phyloP scores from a whole-genome alignment of 1,284 basidiomycete genomes.

The Moesziomyces globuligerus region DNA sequence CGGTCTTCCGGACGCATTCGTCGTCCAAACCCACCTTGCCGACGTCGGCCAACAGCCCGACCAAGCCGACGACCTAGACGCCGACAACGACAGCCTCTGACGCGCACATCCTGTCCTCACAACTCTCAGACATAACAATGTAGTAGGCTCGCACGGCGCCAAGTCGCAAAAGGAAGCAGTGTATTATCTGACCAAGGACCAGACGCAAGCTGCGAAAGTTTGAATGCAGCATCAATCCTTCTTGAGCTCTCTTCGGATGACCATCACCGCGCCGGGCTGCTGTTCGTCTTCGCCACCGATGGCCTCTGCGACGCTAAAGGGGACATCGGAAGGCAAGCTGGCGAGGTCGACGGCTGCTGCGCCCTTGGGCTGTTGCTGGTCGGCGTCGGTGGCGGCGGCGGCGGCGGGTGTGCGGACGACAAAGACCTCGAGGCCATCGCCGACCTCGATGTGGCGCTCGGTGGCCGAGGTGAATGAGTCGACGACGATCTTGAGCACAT shows the following conservation, averaged over 20 bases:
- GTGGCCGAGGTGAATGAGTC: constrained; percentile 66
- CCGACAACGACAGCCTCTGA: constrained; percentile 9
- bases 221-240: constrained; percentile 64
- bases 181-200: too few relatives aligned
- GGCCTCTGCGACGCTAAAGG: constrained; percentile 59
- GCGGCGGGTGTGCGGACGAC: constrained; percentile 50
- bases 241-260: constrained; percentile 65
- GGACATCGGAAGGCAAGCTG: constrained; percentile 26
- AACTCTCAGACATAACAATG: background rate
- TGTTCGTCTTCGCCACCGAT: constrained; percentile 64
- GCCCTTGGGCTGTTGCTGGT: constrained; percentile 6
- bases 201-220: too few relatives aligned
- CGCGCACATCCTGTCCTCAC: background rate
- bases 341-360: constrained; percentile 50
- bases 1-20: constrained; percentile 30
- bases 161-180: too few relatives aligned
- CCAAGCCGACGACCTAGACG: constrained; percentile 9
- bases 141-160: too few relatives aligned
- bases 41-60: constrained; percentile 2
- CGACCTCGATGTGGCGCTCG: constrained; percentile 66
- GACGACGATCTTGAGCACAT: constrained; percentile 61
- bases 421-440: constrained; percentile 65
- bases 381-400: background rate
- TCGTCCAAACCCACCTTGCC: constrained; percentile 16
- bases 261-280: constrained; percentile 58